These are phyloP conservation scores for Dactylonectria macrodidyma DNA, from an alignment of 2,329 filamentous ascomycete genomes.

Conservation along the genomic window DNA sequence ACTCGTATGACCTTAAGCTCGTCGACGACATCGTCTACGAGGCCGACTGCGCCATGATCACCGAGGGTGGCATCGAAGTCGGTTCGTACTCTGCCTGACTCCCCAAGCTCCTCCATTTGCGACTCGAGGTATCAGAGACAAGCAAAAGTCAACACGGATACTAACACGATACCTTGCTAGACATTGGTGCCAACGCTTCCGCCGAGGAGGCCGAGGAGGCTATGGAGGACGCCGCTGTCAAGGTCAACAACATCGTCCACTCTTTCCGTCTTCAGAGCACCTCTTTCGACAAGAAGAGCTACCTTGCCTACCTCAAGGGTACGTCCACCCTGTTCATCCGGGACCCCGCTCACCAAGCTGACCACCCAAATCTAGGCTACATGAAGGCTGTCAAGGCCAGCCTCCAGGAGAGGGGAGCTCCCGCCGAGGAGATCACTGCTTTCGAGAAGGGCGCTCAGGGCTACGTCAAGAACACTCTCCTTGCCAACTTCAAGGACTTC, in stretches of 20 bases:
- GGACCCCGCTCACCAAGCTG: conserved; percentile 11
- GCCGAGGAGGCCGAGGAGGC: conserved; percentile 89
- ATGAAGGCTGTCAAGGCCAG: conserved; percentile 88
- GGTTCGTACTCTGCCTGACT: conserved; percentile 66
- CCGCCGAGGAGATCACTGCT: conserved; percentile 77
- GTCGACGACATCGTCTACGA: conserved; percentile 88
- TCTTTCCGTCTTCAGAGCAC: conserved; percentile 90
- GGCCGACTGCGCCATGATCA: conserved; percentile 93
- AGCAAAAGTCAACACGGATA: conserved; percentile 1
- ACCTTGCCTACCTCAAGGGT: conserved; percentile 90
- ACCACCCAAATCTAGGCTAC: conserved; percentile 72
- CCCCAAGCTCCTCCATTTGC: not conserved
- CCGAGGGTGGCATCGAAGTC: conserved; percentile 80
- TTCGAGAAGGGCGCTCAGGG: conserved; percentile 84
- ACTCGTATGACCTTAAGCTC: conserved; percentile 89
- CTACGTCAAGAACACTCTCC: conserved; percentile 87
- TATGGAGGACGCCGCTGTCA: conserved; percentile 77
- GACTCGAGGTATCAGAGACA: conserved; percentile 1
- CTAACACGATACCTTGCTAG: conserved; percentile 57
- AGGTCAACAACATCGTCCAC: conserved; percentile 94
- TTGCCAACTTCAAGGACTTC: conserved; percentile 93
- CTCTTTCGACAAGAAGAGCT: conserved; percentile 89
- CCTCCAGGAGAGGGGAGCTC: conserved; percentile 74
- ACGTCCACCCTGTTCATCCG: conserved; percentile 47
- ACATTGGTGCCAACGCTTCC: conserved; percentile 96